Evolutionary conservation across 768 basidiomycete species (phyloP).

Genomic region (Tremella yokohamensis): DNA sequence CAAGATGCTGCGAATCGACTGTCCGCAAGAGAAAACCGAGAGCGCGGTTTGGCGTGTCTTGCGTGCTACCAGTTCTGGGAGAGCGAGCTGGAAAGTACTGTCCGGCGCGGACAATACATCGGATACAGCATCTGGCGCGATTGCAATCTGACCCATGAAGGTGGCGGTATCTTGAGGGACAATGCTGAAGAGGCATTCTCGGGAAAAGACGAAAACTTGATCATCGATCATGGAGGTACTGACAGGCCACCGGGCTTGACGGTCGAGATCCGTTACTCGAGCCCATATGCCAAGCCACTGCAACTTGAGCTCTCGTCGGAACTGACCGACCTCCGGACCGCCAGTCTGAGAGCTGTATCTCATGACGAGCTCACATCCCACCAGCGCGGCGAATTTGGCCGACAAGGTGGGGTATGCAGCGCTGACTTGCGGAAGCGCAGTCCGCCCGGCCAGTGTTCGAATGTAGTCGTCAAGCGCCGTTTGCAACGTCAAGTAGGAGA

Average conservation of each 20-base stretch:
- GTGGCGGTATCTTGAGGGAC: conserved; percentile 21
- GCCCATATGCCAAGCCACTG: conserved; percentile 97
- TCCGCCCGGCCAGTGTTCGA: conserved; percentile 56
- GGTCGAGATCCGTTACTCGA: conserved; percentile 83
- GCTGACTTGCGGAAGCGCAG: conserved; percentile 57
- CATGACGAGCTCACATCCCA: conserved; percentile 78
- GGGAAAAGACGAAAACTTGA: conserved; percentile 56
- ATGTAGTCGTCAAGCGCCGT: conserved; percentile 80
- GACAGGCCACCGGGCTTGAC: conserved; percentile 47
- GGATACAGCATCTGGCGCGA: no score
- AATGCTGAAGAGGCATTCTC: conserved; percentile 27
- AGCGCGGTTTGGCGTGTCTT: conserved; percentile 20
- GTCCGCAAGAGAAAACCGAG: conserved; percentile 23
- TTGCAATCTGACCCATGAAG: conserved; percentile 10
- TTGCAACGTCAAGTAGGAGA: conserved; percentile 75
- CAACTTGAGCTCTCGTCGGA: conserved; percentile 77
- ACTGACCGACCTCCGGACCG: conserved; percentile 69
- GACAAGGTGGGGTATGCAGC: conserved; percentile 61
- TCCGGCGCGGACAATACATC: conserved; percentile 12
- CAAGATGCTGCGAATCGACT: conserved; percentile 15
- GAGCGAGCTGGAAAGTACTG: conserved; percentile 15
- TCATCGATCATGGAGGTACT: conserved; percentile 18
- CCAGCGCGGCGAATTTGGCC: conserved; percentile 74
- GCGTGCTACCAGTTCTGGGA: conserved; percentile 24
- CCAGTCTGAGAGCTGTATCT: conserved; percentile 73